Evolutionary conservation across 495 filamentous ascomycete genomes (phyloP).

Genomic region (Neurospora terricola): DNA sequence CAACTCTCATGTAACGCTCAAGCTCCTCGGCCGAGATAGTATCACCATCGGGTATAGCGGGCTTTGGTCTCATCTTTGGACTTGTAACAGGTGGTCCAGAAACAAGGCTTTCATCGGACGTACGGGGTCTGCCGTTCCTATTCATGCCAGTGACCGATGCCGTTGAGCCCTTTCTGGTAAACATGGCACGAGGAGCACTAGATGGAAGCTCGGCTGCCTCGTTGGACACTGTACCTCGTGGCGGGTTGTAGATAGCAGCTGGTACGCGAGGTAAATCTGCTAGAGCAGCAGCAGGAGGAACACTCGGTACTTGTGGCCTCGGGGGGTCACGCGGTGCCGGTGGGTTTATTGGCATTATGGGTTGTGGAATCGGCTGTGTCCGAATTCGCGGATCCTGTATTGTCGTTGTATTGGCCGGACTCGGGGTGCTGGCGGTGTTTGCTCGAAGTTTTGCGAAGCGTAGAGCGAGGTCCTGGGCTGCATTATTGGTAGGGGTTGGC

Average conservation of each 20-base stretch:
- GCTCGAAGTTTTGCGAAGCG: constrained; percentile 51
- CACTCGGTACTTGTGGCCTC: constrained; percentile 48
- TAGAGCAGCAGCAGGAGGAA: constrained; percentile 35
- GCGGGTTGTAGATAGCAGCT: constrained; percentile 77
- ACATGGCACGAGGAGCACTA: constrained; percentile 37
- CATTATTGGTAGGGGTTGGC: constrained; percentile 1
- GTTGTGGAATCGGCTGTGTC: constrained; percentile 24
- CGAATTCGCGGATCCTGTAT: constrained; percentile 29
- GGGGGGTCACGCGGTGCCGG: constrained; percentile 43
- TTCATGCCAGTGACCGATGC: constrained; percentile 20
- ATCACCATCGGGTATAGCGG: constrained; percentile 46
- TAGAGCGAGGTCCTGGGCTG: constrained; percentile 36
- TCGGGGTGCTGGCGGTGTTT: constrained; percentile 7
- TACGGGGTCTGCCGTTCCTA: constrained; percentile 9
- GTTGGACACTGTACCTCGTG: constrained; percentile 44
- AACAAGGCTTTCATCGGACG: constrained; percentile 21
- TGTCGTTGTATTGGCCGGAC: neutral
- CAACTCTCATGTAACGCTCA: constrained; percentile 46
- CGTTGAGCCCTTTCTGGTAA: constrained; percentile 37
- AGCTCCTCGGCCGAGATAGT: constrained; percentile 58
- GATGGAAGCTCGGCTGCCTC: constrained; percentile 41
- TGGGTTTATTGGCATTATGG: neutral
- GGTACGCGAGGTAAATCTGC: constrained; percentile 62
- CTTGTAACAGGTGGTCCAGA: constrained; percentile 14
- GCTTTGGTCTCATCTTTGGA: constrained; percentile 15